Evolutionary conservation across 2,329 filamentous ascomycete species (phyloP), one percentile per base, ranked within the genome.

Genomic region (Hypoxylon sp.): DNA sequence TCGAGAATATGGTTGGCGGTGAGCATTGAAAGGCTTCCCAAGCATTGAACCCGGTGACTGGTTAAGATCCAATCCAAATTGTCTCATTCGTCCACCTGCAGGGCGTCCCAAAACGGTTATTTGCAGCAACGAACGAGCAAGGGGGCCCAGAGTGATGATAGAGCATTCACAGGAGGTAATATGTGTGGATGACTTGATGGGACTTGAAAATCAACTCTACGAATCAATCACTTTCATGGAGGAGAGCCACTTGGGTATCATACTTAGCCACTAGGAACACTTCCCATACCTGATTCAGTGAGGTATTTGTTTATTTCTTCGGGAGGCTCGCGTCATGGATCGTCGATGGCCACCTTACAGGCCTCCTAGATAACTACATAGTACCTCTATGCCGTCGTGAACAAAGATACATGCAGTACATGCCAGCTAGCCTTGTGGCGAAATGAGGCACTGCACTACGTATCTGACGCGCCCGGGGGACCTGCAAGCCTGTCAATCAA

Each of bases 51-150:
- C 59, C 32, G 49, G 36, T 62, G 38, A 59, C 53, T 52, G 51
- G 64, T 48, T 34, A 48, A 53, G 32, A 65, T 67, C 41, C 43
- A 57, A 34, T 21, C 23, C 17, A 41, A 36, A 50, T 61, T 51
- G 38, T 60, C 58, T 65, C 25, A 65, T 68, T 65, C 61, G 67
- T 34, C 50, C 55, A 45, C 51, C 50, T 65, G 68, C 59, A 65
- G 36, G 63, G 49, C 67, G 49, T 68, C 68, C 68, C 28, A 66
- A 68, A 64, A 19, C 43, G 60, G 65, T 53, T 56, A 43, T 64
- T 53, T 71, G 68, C 68, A 68, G 63, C 52, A 41, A 61, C 56
- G 52, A 45, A 51, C 38, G 45, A 56, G 56, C 65, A 70, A 63
- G 62, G 65, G 68, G 34, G n/a, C 55, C 50, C 43, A 55, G 50